Base-by-base conservation (phyloP, 805 yeast species). In the Starmerella sp. region DNA sequence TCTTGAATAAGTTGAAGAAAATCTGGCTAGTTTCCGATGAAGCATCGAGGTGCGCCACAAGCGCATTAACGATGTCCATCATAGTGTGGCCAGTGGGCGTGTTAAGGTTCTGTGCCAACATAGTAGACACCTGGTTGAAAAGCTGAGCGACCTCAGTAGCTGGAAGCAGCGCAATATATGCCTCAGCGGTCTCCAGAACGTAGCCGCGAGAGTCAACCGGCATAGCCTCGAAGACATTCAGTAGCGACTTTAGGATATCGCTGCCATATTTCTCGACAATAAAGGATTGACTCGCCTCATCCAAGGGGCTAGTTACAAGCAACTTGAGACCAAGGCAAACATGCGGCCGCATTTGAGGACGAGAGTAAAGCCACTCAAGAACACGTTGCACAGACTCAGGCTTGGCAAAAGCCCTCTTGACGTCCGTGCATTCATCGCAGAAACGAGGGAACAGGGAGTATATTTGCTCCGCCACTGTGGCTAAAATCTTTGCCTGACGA, bases 181-280 rank as follows among this genome's bases (percentile, higher is more conserved):
- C 77, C 62, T 88, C 90, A 63, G 91, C 86, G 9, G 96, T 82
- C 58, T 91, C 97, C 56, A 89, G 75, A 51, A 93, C 81, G 67
- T 77, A 88, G 11, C 87, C 86, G 69, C 97, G 81, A 14, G 88
- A 78, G 53, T 86, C 93, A 39, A 93, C 84, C 5, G 59, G 46
- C 10, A 97, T 89, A 62, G 89, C 90, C n/a, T 91, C 80, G 70
- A 86, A 93, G 15, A 93, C 95, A 64, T 93, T 93, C 75, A 91
- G 87, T 51, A 93, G 73, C 22, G 89, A 96, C 11, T 95, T 84
- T 51, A 93, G 74, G 50, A 93, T 66, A 60, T 93, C 90, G 5
- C 86, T 70, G 5, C 95, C 80, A 59, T 67, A 67, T 30, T 60
- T 56, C 0, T 79, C 53, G 0, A 86, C 72, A 55, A 91, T 72